phyloP scores from a whole-genome alignment of 495 filamentous ascomycete genomes.

The Xylaria intraflava region DNA sequence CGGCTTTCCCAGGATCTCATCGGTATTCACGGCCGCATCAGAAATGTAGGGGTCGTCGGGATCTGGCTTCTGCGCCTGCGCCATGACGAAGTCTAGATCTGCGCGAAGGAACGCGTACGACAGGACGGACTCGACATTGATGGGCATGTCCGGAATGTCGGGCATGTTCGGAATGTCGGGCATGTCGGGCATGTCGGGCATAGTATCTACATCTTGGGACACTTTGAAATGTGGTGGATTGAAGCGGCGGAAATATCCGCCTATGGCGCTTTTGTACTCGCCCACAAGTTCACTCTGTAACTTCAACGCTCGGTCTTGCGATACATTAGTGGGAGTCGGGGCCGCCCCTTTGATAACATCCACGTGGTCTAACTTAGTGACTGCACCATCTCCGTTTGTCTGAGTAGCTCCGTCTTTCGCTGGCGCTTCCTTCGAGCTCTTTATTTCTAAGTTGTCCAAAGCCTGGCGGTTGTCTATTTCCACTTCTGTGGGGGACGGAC shows the following conservation, averaged over 20 bases:
- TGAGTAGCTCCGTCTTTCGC: conserved; percentile 23
- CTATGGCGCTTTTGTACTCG: conserved; percentile 77
- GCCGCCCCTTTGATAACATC: conserved; percentile 27
- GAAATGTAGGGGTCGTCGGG: conserved; percentile 56
- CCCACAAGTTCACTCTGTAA: conserved; percentile 62
- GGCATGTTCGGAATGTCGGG: no score
- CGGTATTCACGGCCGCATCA: conserved; percentile 71
- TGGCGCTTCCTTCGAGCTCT: conserved; percentile 31
- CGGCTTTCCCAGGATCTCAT: conserved; percentile 68
- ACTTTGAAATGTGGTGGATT: conserved; percentile 57
- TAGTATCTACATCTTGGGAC: conserved; percentile 17
- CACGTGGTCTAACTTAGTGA: conserved; percentile 18
- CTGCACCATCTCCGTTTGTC: conserved; percentile 22
- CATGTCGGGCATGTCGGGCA: conserved; percentile 19
- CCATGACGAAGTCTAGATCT: conserved; percentile 86
- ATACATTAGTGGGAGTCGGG: conserved; percentile 26
- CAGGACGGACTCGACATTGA: conserved; percentile 58
- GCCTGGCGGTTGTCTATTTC: conserved; percentile 15
- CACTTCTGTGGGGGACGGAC: conserved; percentile 8
- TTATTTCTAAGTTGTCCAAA: conserved; percentile 32
- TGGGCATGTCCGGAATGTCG: conserved; percentile 22
- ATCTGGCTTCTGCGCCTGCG: conserved; percentile 69
- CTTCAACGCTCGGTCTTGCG: conserved; percentile 43
- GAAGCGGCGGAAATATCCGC: conserved; percentile 91
- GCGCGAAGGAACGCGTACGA: conserved; percentile 88